These are phyloP conservation scores for Friedmanniomyces simplex DNA, from an alignment of 495 filamentous ascomycete genomes.

Conservation along the genomic window DNA sequence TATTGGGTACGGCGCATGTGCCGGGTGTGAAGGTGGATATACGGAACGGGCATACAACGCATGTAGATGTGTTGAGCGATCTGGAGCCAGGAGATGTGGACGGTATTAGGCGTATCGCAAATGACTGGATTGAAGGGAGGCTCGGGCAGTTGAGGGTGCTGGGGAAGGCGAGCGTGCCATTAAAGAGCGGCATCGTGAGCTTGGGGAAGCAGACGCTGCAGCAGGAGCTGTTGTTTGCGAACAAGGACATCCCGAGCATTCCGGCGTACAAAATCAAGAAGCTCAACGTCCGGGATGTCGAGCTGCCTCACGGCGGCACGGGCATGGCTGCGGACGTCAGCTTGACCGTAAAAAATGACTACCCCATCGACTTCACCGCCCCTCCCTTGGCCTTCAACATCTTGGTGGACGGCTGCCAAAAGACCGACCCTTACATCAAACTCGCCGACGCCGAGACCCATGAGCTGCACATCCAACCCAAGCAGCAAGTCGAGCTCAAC, in stretches of 20 bases:
- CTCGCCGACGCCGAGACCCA: conserved; percentile 68
- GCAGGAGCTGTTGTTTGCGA: conserved; percentile 65
- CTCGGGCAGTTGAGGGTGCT: conserved; percentile 55
- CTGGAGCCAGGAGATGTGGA: conserved; percentile 65
- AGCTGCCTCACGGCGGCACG: conserved; percentile 38
- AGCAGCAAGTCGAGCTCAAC: conserved; percentile 52
- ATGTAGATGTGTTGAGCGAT: conserved; percentile 67
- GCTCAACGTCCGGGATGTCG: conserved; percentile 63
- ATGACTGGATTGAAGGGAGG: conserved; percentile 76
- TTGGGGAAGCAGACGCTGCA: conserved; percentile 63
- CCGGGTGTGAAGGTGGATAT: conserved; percentile 66
- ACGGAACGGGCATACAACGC: conserved; percentile 62
- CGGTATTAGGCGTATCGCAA: conserved; percentile 66
- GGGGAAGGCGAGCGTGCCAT: conserved; percentile 55
- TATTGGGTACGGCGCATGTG: conserved; percentile 65
- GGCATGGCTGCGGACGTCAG: conserved; percentile 71
- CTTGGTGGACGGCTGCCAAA: conserved; percentile 64
- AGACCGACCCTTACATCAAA: conserved; percentile 50
- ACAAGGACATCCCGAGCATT: conserved; percentile 66
- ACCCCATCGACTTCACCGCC: conserved; percentile 60
- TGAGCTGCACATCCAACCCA: conserved; percentile 52
- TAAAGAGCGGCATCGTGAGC: conserved; percentile 68
- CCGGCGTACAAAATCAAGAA: conserved; percentile 68
- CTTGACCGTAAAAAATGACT: conserved; percentile 56
- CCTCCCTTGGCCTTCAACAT: conserved; percentile 76